phyloP scores from a whole-genome alignment of 768 basidiomycete species.

The Dacryopinax spathularia region DNA sequence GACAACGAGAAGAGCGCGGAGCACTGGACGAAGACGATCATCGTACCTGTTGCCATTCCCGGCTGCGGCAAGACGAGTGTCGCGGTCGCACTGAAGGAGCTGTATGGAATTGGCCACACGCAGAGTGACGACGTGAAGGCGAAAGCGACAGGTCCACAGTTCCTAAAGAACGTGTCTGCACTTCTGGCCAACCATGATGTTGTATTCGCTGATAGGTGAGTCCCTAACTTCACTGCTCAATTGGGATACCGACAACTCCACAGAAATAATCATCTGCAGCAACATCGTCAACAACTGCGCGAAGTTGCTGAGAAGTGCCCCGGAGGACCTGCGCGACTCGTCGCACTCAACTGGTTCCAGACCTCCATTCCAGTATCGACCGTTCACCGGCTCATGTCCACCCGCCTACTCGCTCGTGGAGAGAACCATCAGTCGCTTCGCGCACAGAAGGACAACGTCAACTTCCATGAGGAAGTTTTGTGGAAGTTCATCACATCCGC shows the following conservation, averaged over 20 bases:
- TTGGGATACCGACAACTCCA: neutral
- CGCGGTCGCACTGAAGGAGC: slow-evolving; percentile 55
- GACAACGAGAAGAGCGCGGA: slow-evolving; percentile 1
- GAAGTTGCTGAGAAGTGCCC: slow-evolving; percentile 32
- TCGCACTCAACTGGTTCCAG: slow-evolving; percentile 69
- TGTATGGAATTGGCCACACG: slow-evolving; percentile 81
- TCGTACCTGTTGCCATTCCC: slow-evolving; percentile 80
- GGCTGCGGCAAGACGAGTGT: slow-evolving; percentile 94
- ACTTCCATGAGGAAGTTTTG: slow-evolving; percentile 64
- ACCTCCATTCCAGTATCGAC: slow-evolving; percentile 41
- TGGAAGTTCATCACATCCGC: slow-evolving; percentile 57
- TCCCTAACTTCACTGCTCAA: neutral
- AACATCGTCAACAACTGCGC: slow-evolving; percentile 63
- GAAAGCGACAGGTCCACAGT: slow-evolving; percentile 58
- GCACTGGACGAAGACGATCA: slow-evolving; percentile 48
- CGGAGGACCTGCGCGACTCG: slow-evolving; percentile 40
- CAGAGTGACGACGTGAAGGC: slow-evolving; percentile 79
- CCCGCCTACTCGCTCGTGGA: slow-evolving; percentile 62
- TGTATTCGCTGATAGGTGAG: slow-evolving; percentile 83
- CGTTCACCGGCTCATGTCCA: slow-evolving; percentile 59
- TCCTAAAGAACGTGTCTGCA: slow-evolving; percentile 54
- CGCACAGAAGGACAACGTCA: slow-evolving; percentile 34
- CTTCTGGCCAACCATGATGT: slow-evolving; percentile 52
- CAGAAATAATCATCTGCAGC: slow-evolving; percentile 77
- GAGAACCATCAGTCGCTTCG: slow-evolving; percentile 70